Percentiles rank a stretch among this genome's conserved stretches.
These are phyloP conservation scores for Leishmania mexicana DNA, from an alignment of 208 protist species.

Conservation along the genomic window DNA sequence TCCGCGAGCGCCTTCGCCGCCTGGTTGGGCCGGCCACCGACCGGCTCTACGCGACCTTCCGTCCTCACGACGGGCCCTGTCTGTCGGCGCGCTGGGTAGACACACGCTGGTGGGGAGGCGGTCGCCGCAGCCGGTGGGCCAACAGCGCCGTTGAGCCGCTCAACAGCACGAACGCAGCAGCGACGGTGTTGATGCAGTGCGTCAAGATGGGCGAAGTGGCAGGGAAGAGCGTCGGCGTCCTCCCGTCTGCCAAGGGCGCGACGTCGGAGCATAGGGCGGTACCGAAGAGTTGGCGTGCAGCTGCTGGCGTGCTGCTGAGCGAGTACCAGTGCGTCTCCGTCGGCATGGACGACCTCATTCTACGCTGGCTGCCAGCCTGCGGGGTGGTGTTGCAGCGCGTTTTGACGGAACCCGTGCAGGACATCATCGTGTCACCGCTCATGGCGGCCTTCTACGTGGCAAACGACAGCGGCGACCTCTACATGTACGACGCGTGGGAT, in stretches of 20 bases:
- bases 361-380: constrained; percentile 70
- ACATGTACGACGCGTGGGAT: constrained; percentile 78
- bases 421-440: constrained; percentile 67
- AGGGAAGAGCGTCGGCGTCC: neutral
- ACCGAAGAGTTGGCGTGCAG: constrained; percentile 38
- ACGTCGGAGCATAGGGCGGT: neutral
- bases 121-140: constrained; percentile 34
- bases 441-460: constrained; percentile 72
- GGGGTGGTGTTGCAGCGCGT: constrained; percentile 70
- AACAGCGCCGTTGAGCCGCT: constrained; percentile 27
- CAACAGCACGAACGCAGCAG: constrained; percentile 23
- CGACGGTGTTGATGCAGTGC: constrained; percentile 8
- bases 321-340: constrained; percentile 71
- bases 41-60: constrained; percentile 47
- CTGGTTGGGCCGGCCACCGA: constrained; percentile 14
- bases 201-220: neutral
- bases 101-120: constrained; percentile 61
- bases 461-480: constrained; percentile 53
- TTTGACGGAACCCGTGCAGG: constrained; percentile 41
- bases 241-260: neutral
- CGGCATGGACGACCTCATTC: constrained; percentile 46
- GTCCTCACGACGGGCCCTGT: constrained; percentile 39
- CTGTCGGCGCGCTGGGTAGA: constrained; percentile 66
- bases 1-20: constrained; percentile 1
- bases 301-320: constrained; percentile 49